phyloP scores from a whole-genome alignment of 2,329 filamentous ascomycete genomes.

The Celoporthe dispersa region DNA sequence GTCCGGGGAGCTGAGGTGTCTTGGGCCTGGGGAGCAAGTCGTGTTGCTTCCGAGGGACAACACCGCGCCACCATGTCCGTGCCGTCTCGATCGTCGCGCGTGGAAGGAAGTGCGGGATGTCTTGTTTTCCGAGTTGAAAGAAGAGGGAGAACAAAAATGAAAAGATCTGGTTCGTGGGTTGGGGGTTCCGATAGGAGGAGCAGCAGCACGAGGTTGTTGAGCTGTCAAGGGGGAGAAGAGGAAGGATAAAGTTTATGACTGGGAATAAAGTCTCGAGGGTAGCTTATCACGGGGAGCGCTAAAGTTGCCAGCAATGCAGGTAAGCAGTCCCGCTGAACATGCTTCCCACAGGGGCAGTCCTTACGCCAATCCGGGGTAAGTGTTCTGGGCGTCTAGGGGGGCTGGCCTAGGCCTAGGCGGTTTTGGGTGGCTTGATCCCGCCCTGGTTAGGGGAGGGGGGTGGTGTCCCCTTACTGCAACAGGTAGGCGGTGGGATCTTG shows the following conservation, averaged over 20 bases:
- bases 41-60: conserved; percentile 28
- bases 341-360: conserved; percentile 6
- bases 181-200: background rate
- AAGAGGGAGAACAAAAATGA: too few species aligned
- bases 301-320: conserved; percentile 15
- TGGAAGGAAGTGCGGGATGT: too few species aligned
- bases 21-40: conserved; percentile 23
- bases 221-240: conserved; percentile 3
- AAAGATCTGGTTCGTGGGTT: background rate
- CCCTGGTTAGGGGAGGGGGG: too few species aligned
- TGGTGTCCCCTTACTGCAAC: too few species aligned
- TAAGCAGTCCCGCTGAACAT: conserved; percentile 3
- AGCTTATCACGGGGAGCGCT: conserved; percentile 7
- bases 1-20: background rate
- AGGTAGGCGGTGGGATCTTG: background rate
- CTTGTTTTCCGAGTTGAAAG: too few species aligned
- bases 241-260: background rate
- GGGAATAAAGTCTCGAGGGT: background rate
- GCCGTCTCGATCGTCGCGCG: background rate
- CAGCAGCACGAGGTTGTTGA: background rate
- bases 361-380: conserved; percentile 23
- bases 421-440: background rate
- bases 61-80: conserved; percentile 29
- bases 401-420: background rate
- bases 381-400: conserved; percentile 7